phyloP scores from a whole-genome alignment of 1,139 yeast species.

The Hansenula sp. region DNA sequence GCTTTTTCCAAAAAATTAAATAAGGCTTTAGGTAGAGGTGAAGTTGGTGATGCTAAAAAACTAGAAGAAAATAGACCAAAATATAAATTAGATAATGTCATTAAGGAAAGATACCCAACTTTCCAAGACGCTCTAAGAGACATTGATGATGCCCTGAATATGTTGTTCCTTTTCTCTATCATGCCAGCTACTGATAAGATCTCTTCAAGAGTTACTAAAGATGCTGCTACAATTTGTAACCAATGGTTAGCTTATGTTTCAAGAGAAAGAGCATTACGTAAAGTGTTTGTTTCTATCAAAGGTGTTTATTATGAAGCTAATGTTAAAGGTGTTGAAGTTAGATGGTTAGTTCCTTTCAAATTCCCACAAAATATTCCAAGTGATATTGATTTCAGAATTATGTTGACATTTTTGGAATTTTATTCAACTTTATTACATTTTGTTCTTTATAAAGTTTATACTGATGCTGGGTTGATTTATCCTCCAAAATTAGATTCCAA shows the following conservation, averaged over 20 bases:
- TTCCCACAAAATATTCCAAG: conserved; percentile 94
- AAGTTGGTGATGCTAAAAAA: conserved; percentile 81
- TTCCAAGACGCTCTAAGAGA: conserved; percentile 91
- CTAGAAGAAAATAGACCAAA: conserved; percentile 78
- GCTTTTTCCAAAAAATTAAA: conserved; percentile 88
- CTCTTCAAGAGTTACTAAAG: conserved; percentile 72
- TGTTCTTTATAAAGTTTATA: conserved; percentile 78
- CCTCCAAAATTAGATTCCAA: conserved; percentile 89
- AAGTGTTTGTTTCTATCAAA: conserved; percentile 93
- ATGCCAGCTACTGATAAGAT: conserved; percentile 93
- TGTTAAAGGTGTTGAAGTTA: conserved; percentile 85
- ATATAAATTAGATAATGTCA: conserved; percentile 83
- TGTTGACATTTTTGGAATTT: conserved; percentile 95
- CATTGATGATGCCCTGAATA: conserved; percentile 90
- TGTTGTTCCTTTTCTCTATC: conserved; percentile 89
- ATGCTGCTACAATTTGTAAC: conserved; percentile 82
- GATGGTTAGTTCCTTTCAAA: conserved; percentile 97
- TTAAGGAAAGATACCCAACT: conserved; percentile 94
- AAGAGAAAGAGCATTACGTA: conserved; percentile 73
- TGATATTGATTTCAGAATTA: conserved; percentile 93
- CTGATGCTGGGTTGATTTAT: conserved; percentile 79
- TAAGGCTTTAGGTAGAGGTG: conserved; percentile 89
- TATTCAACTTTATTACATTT: conserved; percentile 90
- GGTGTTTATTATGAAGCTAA: conserved; percentile 95
- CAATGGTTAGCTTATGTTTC: conserved; percentile 97